These are phyloP conservation scores for Chrysanthemum lavandulifolium DNA, from an alignment of 129 eudicot genomes.

Conservation along the genomic window DNA sequence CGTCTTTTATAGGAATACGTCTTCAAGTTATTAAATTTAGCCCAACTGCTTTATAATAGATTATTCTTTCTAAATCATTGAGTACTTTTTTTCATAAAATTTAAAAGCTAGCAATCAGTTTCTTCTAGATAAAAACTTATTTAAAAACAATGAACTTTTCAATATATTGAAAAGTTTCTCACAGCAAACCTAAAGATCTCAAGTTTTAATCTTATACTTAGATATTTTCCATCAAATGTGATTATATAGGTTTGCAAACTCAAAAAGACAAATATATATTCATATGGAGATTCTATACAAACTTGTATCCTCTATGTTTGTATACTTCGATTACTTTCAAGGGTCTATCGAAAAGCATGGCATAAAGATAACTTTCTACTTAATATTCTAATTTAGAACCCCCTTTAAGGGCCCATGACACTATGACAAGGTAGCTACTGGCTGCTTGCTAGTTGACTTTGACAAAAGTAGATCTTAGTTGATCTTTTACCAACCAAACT, in stretches of 20 bases:
- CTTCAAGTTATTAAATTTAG: not conserved
- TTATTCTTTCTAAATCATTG: not conserved
- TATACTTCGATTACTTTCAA: not conserved
- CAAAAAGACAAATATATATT: not conserved
- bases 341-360: not conserved
- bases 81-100: not conserved
- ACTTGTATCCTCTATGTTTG: not conserved
- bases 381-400: not conserved
- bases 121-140: not conserved
- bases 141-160: not conserved
- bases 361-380: not conserved
- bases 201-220: not conserved
- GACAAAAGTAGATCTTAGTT: not conserved
- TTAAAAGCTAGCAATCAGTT: not conserved
- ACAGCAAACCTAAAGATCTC: too few species aligned
- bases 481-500: not conserved
- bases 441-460: slow-evolving; percentile 1
- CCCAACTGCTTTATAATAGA: not conserved
- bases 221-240: not conserved
- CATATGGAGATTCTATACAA: not conserved
- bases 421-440: not conserved
- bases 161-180: too few species aligned
- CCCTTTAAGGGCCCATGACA: not conserved
- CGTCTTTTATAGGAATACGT: not conserved
- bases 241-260: not conserved